Evolutionary conservation across 2,329 filamentous ascomycete species (phyloP).

Genomic region (Ophiostoma quercus): DNA sequence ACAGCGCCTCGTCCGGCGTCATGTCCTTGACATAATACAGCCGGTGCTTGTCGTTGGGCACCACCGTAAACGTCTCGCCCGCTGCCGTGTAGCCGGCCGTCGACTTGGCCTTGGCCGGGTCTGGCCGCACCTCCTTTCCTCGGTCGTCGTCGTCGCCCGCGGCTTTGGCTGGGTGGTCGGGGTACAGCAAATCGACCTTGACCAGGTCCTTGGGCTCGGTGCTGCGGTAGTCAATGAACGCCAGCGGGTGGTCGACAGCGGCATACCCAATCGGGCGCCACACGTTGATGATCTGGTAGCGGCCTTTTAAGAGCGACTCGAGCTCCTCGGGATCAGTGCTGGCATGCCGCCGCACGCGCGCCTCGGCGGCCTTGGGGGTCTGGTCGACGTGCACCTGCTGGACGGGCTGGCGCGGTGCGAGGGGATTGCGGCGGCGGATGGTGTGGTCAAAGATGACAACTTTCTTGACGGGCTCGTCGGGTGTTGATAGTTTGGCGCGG

Average conservation of each 20-base stretch:
- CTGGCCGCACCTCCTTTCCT: constrained; percentile 53
- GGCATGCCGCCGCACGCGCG: constrained; percentile 57
- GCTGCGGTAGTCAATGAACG: constrained; percentile 59
- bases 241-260: constrained; percentile 58
- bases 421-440: constrained; percentile 52
- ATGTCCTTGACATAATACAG: constrained; percentile 66
- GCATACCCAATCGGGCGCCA: constrained; percentile 63
- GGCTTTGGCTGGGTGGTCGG: constrained; percentile 36
- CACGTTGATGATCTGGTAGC: constrained; percentile 65
- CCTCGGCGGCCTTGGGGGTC: constrained; percentile 57
- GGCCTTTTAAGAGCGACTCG: constrained; percentile 50
- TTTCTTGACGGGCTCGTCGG: constrained; percentile 44
- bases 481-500: constrained; percentile 42
- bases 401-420: constrained; percentile 57
- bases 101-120: constrained; percentile 41
- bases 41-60: constrained; percentile 52
- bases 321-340: constrained; percentile 43
- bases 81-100: constrained; percentile 56
- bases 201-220: constrained; percentile 55
- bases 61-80: constrained; percentile 57
- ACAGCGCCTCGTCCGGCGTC: constrained; percentile 48
- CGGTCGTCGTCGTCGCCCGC: constrained; percentile 45
- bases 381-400: constrained; percentile 69
- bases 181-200: constrained; percentile 59
- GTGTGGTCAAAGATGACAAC: constrained; percentile 70